phyloP scores from a whole-genome alignment of 768 basidiomycete species.

The Pleurotus tuoliensis region DNA sequence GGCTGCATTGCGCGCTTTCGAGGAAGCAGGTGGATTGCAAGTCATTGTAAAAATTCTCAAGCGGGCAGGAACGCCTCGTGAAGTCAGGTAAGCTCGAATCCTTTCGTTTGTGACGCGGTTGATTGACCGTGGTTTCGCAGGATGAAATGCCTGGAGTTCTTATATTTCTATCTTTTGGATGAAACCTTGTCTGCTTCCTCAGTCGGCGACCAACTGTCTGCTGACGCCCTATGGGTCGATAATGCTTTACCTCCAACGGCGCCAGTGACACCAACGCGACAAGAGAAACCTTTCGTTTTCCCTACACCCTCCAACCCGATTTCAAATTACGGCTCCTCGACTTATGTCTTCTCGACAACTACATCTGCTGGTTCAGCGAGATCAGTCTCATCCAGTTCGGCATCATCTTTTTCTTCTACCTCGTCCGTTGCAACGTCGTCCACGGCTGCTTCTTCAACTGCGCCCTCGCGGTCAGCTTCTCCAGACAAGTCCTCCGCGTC shows the following conservation, averaged over 20 bases:
- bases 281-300: conserved; percentile 1
- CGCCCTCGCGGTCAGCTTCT: conserved; percentile 36
- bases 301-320: neutral
- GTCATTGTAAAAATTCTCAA: conserved; percentile 86
- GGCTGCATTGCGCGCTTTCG: conserved; percentile 70
- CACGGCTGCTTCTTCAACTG: conserved; percentile 30
- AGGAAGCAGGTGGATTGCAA: conserved; percentile 73
- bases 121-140: conserved; percentile 32
- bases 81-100: conserved; percentile 62
- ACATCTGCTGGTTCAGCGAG: conserved; percentile 30
- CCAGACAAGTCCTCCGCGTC: conserved; percentile 35
- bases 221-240: neutral
- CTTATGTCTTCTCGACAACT: conserved; percentile 14
- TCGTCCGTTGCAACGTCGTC: conserved; percentile 39
- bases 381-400: conserved; percentile 39
- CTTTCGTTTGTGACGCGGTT: neutral
- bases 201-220: neutral
- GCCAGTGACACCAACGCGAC: conserved; percentile 11
- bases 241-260: conserved; percentile 11
- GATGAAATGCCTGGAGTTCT: conserved; percentile 94
- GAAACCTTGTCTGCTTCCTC: conserved; percentile 16
- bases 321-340: conserved; percentile 13
- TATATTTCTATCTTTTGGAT: conserved; percentile 89
- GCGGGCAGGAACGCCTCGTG: conserved; percentile 78
- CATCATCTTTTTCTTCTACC: conserved; percentile 37